phyloP scores from a whole-genome alignment of 2,329 filamentous ascomycete genomes.

The Neopestalotiopsis rosae region DNA sequence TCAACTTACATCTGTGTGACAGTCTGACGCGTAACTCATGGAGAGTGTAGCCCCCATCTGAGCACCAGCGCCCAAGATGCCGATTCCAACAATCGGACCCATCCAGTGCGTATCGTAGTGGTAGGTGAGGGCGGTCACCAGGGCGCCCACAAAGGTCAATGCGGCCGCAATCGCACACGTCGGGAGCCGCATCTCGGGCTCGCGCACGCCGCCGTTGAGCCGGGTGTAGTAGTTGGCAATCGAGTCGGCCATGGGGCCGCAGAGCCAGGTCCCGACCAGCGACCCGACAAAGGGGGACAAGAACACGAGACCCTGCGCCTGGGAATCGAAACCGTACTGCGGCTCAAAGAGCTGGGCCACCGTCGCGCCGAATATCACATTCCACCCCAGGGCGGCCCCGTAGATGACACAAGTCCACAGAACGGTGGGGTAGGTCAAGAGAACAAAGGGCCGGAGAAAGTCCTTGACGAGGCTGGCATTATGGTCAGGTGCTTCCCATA shows the following conservation, averaged over 20 bases:
- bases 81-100: neutral
- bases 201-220: slow-evolving; percentile 46
- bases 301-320: slow-evolving; percentile 38
- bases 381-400: slow-evolving; percentile 35
- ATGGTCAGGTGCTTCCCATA: slow-evolving; percentile 32
- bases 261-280: slow-evolving; percentile 44
- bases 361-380: slow-evolving; percentile 37
- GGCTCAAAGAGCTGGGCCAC: slow-evolving; percentile 35
- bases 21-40: slow-evolving; percentile 8
- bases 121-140: slow-evolving; percentile 4
- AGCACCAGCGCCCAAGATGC: slow-evolving; percentile 5
- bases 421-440: slow-evolving; percentile 37
- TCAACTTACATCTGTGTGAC: slow-evolving; percentile 7
- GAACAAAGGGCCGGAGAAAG: slow-evolving; percentile 35
- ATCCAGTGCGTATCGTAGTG: slow-evolving; percentile 3
- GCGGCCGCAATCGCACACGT: neutral
- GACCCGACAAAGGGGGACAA: slow-evolving; percentile 45
- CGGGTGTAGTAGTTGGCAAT: slow-evolving; percentile 47
- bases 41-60: slow-evolving; percentile 4
- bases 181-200: slow-evolving; percentile 48
- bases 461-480: slow-evolving; percentile 31
- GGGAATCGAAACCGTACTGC: slow-evolving; percentile 36
- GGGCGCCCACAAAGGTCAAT: neutral
- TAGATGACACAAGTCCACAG: slow-evolving; percentile 37
- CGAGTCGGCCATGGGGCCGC: slow-evolving; percentile 48